These are phyloP conservation scores for Talaromyces rugulosus DNA, from an alignment of 2,329 filamentous ascomycete genomes.

Conservation along the genomic window DNA sequence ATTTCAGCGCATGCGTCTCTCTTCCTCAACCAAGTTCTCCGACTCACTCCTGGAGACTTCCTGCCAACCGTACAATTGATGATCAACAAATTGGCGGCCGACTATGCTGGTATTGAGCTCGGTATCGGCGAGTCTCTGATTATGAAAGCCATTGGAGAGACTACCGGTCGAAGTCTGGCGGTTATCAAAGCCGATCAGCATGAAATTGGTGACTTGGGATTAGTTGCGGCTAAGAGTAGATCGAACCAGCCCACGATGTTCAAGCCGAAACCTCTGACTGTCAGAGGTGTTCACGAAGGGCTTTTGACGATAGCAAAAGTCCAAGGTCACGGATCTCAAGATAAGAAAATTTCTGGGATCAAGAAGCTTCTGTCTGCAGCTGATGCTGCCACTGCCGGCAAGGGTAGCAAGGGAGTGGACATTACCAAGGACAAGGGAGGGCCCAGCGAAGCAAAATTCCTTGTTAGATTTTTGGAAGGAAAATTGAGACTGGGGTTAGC, in stretches of 20 bases:
- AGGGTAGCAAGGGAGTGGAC: conserved; percentile 63
- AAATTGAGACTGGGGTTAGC: conserved; percentile 89
- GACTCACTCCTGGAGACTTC: conserved; percentile 82
- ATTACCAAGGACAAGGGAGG: conserved; percentile 91
- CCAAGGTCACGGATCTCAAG: conserved; percentile 80
- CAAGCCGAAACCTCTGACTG: conserved; percentile 86
- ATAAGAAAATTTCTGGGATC: conserved; percentile 86
- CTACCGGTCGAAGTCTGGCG: conserved; percentile 78
- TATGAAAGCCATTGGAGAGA: conserved; percentile 97
- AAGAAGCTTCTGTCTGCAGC: conserved; percentile 94
- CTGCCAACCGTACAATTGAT: conserved; percentile 87
- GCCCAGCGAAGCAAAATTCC: conserved; percentile 88
- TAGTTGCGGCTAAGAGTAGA: conserved; percentile 93
- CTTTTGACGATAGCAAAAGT: conserved; percentile 84
- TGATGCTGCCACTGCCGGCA: conserved; percentile 67
- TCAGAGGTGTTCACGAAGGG: conserved; percentile 80
- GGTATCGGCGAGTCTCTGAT: conserved; percentile 98
- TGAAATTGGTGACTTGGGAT: conserved; percentile 89
- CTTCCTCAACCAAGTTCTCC: conserved; percentile 90
- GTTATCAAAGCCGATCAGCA: conserved; percentile 95
- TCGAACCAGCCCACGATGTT: conserved; percentile 98
- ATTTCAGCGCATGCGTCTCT: conserved; percentile 86
- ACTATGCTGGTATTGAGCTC: conserved; percentile 93
- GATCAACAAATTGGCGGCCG: conserved; percentile 96
- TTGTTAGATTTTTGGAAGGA: conserved; percentile 89